phyloP scores from a whole-genome alignment of 306 rosid species.

The Boehmeria nivea region DNA sequence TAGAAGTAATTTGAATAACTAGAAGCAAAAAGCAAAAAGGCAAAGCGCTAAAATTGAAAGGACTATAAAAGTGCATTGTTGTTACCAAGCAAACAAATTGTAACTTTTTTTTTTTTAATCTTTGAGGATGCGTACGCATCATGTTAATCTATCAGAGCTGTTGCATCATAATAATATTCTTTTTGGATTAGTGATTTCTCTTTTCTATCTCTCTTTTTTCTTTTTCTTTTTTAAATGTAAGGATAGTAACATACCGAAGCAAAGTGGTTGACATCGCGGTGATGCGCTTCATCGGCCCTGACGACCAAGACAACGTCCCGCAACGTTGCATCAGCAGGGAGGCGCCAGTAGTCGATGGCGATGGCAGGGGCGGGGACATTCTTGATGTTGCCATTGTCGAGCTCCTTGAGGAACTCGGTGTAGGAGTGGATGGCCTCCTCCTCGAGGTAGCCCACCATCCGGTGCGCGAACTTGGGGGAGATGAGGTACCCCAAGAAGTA shows the following conservation, averaged over 20 bases:
- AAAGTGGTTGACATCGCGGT: conserved; percentile 76
- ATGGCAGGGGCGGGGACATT: conserved; percentile 75
- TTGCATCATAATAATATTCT: no score
- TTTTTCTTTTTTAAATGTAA: background rate
- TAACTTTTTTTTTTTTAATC: no score
- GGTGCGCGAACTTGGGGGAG: conserved; percentile 71
- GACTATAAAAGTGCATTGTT: no score
- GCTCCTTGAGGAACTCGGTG: conserved; percentile 66
- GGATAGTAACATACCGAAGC: conserved; percentile 44
- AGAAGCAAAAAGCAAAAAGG: no score
- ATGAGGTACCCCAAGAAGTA: conserved; percentile 58
- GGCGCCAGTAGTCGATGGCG: conserved; percentile 73
- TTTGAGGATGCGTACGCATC: no score
- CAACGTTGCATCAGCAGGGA: conserved; percentile 45
- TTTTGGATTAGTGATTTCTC: no score
- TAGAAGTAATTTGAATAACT: no score
- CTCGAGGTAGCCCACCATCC: conserved; percentile 78
- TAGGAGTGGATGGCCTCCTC: conserved; percentile 80
- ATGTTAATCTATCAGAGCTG: no score
- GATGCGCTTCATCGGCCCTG: conserved; percentile 79
- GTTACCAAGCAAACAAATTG: no score
- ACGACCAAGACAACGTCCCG: conserved; percentile 63
- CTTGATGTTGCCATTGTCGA: conserved; percentile 60
- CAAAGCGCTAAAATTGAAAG: no score
- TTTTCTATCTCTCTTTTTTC: no score